Base-by-base conservation (phyloP, 768 basidiomycete genomes). In the Lactarius quietus region DNA sequence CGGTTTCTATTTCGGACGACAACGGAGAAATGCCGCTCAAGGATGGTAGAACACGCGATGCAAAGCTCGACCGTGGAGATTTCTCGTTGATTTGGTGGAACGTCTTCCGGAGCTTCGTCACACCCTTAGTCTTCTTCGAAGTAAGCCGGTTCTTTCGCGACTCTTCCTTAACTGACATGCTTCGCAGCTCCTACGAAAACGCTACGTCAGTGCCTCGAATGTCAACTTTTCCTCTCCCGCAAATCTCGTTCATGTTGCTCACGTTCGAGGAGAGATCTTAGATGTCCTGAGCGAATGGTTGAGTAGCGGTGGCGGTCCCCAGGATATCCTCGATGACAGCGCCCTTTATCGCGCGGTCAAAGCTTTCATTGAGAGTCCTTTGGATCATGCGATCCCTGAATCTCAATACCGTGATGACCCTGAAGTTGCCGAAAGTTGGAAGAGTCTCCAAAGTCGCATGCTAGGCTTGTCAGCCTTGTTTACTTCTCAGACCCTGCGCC, bases 31-130 rank as follows among this genome's bases (percentile, higher is more conserved):
- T 89, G 78, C 86, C 90, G 0, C 74, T 93, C 51, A 78, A 85
- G 26, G 89, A 90, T 68, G 86, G 86, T 2, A 89, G 85, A 77
- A 89, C 88, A 0, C 79, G 90, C 38, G 86, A 90, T 56, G 77
- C 93, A 51, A 78, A 85, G 29, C 82, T 93, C 17, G 92, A 93
- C 76, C 82, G 85, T 53, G 77, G 72, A 1, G 92, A 93, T 71
- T 93, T 90, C 76, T 81, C 86, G 2, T 80, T 79, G 52, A 83
- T 91, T 3, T 94, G 92, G 90, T 94, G 92, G 90, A 86, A 83
- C 66, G 84, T 85, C 23, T 94, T 90, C 72, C 81, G 92, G 48
- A 91, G 89, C 70, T 92, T 93, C 69, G 84, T 93, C 10, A 86
- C 88, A 0, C 92, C 92, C 0, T 74, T 88, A 9, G 88, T 89